Evolutionary conservation across 352 stramenopile species (phyloP), one percentile per base, ranked within the genome.

Genomic region (Globisporangium paroecandrum): DNA sequence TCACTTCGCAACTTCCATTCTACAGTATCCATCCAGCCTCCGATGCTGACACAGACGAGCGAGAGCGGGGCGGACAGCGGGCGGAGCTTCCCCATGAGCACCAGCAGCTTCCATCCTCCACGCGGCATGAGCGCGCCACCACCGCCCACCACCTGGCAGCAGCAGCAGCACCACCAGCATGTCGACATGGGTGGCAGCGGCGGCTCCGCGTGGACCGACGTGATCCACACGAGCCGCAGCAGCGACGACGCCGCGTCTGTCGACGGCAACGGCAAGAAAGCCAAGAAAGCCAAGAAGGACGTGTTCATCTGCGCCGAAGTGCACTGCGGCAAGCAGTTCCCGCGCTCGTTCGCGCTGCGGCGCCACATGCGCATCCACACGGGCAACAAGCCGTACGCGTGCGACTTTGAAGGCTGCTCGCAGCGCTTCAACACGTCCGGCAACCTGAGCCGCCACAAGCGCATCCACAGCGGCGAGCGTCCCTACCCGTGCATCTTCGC

Each of bases 391-490:
- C 88, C 86, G 25, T 96, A 94, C 69, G 82, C 70, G 22, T 96
- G 88, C 57, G 85, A 94, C 72, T 82, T 82, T 61, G 75, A 89
- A 6, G 85, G 85, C 70, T 94, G 86, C 70, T 46, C 74, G 51
- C 83, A 93, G 67, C 77, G 86, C 13, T 96, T 96, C 74, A 94
- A 93, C 71, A 96, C 88, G 72, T 96, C 88, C 9, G 88, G 88
- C 13, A 96, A 96, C 69, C 64, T 96, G 10, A 94, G 85, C 64
- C 85, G 88, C 59, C 88, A 96, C 76, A 94, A 94, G 68, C 86
- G 87, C 70, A 96, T 94, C 69, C 88, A 96, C 73, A 92, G 79
- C 53, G 88, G 88, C 56, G 88, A 93, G 65, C 77, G 87, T 4
- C 88, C 88, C 25, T 96, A 94, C 70, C 82, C 83, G 41, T 96